Evolutionary conservation across 2,329 filamentous ascomycete genomes (phyloP).

Genomic region (Hirsutella thompsonii): DNA sequence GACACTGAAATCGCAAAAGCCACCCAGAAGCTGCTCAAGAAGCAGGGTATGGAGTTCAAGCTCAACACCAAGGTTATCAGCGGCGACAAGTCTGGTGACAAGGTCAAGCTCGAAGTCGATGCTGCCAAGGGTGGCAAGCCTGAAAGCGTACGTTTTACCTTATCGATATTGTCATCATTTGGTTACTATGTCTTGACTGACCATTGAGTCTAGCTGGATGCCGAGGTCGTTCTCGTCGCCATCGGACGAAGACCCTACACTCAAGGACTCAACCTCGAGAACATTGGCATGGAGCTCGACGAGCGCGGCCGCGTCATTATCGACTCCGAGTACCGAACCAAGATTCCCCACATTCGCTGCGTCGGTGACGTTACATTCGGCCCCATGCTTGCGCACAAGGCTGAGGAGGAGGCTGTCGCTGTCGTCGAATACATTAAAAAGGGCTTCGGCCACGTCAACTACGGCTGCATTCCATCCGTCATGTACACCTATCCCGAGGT

Average conservation of each 20-base stretch:
- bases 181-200: not conserved
- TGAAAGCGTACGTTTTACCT: slow-evolving; percentile 54
- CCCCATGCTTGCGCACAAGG: slow-evolving; percentile 98
- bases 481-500: slow-evolving; percentile 99
- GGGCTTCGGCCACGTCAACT: slow-evolving; percentile 97
- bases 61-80: slow-evolving; percentile 86
- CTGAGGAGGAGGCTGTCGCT: slow-evolving; percentile 93
- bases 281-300: slow-evolving; percentile 82
- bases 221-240: slow-evolving; percentile 90
- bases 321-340: slow-evolving; percentile 97
- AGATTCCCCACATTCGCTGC: slow-evolving; percentile 91
- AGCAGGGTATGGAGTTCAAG: slow-evolving; percentile 98
- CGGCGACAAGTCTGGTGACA: slow-evolving; percentile 68
- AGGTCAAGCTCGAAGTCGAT: slow-evolving; percentile 74
- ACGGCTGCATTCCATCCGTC: slow-evolving; percentile 90
- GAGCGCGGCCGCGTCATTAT: slow-evolving; percentile 92
- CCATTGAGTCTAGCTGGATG: slow-evolving; percentile 53
- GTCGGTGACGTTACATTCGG: slow-evolving; percentile 95
- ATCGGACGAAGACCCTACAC: slow-evolving; percentile 97
- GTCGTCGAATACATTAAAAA: slow-evolving; percentile 96
- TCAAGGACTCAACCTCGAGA: slow-evolving; percentile 79
- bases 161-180: too few species aligned
- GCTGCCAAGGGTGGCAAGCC: slow-evolving; percentile 92
- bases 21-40: slow-evolving; percentile 82
- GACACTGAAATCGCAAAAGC: slow-evolving; percentile 85